Evolutionary conservation across 192 early-diverging fungal genomes (phyloP).

Genomic region (Globomyces pollinis-pini): DNA sequence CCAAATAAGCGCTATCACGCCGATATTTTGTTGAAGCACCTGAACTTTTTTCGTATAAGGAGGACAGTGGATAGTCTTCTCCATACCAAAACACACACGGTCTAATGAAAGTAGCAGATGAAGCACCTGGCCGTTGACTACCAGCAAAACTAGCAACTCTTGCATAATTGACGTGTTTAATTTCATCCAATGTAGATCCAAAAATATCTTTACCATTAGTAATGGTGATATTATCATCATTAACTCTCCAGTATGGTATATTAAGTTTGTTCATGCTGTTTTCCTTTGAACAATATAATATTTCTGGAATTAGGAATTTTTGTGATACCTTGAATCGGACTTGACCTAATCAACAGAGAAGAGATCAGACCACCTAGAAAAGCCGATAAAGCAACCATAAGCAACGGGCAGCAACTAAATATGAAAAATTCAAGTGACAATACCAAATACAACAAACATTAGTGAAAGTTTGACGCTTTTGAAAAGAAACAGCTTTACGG

Average conservation of each 20-base stretch:
- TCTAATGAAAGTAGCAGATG: not conserved
- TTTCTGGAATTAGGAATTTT: too few species aligned
- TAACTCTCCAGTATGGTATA: slow-evolving; percentile 31
- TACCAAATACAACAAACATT: slow-evolving; percentile 63
- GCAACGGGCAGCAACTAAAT: slow-evolving; percentile 52
- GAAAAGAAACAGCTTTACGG: slow-evolving; percentile 60
- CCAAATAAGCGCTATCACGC: slow-evolving; percentile 24
- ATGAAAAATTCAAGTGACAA: not conserved
- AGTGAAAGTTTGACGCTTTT: slow-evolving; percentile 61
- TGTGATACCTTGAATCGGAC: slow-evolving; percentile 1
- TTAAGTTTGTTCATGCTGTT: slow-evolving; percentile 31
- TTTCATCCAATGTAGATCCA: slow-evolving; percentile 24
- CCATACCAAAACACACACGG: slow-evolving; percentile 24
- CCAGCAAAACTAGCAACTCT: not conserved
- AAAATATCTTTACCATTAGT: slow-evolving; percentile 18
- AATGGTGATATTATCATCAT: slow-evolving; percentile 26
- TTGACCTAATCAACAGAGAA: not conserved
- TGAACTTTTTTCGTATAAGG: not conserved
- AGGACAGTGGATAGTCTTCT: slow-evolving; percentile 14
- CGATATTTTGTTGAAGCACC: not conserved
- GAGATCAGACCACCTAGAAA: slow-evolving; percentile 12
- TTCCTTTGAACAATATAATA: slow-evolving; percentile 42
- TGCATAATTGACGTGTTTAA: slow-evolving; percentile 31
- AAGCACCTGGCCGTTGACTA: not conserved
- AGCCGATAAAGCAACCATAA: slow-evolving; percentile 32